Percentiles rank a stretch among this genome's conserved stretches.
Conservation (phyloP, 106 monocot genomes). For the Hemerocallis citrina region DNA sequence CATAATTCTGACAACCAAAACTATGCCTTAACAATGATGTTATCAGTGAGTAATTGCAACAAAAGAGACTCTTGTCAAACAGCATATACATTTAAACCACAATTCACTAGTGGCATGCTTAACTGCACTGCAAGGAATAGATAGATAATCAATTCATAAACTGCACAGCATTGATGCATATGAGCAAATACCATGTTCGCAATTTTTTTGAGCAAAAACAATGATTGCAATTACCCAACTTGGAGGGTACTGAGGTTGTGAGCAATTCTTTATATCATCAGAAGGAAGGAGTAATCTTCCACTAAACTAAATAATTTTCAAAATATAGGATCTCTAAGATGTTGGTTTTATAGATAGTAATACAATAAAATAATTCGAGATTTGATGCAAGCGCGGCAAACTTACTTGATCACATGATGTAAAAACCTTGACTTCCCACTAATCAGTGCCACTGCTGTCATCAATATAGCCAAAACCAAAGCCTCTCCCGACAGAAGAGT, state of each 20-base stretch:
- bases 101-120: neutral
- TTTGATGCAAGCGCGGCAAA: neutral
- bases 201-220: neutral
- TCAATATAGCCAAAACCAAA: slow-evolving; percentile 30
- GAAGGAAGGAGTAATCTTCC: neutral
- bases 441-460: slow-evolving; percentile 21
- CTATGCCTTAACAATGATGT: neutral
- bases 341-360: neutral
- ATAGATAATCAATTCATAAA: neutral
- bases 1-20: neutral
- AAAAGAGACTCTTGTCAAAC: neutral
- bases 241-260: neutral
- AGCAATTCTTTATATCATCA: neutral
- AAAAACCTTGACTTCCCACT: slow-evolving; percentile 22
- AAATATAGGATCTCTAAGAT: neutral
- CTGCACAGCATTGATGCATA: neutral
- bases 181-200: neutral
- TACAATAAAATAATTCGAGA: neutral
- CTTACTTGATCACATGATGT: slow-evolving; percentile 34
- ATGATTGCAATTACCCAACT: neutral
- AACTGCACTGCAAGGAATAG: too few relatives aligned
- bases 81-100: neutral
- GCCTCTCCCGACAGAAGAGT: slow-evolving; percentile 34
- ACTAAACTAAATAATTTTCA: too few relatives aligned
- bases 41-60: neutral